A percentile compares a stretch with the other conserved stretches of the same genome.
Evolutionary conservation across 2,329 filamentous ascomycete genomes (phyloP).

Genomic region (Raffaelea albimanens): DNA sequence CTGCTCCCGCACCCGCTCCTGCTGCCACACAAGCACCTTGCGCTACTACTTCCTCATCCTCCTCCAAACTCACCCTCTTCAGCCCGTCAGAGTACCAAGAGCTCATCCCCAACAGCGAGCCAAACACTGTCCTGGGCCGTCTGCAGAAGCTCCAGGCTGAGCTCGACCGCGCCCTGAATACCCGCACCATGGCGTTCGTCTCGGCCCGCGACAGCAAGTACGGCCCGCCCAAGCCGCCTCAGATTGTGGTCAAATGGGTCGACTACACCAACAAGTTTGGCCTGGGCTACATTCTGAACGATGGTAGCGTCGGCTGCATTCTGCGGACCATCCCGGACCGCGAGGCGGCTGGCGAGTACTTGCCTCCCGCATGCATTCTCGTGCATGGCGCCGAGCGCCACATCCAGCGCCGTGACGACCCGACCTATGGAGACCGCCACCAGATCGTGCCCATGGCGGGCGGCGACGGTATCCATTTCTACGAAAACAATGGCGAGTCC

Average conservation of each 20-base stretch:
- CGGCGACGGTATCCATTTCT: slow-evolving; percentile 52
- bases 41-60: slow-evolving; percentile 14
- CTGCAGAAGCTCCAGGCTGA: slow-evolving; percentile 49
- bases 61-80: slow-evolving; percentile 39
- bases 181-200: slow-evolving; percentile 52
- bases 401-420: slow-evolving; percentile 51
- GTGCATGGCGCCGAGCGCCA: slow-evolving; percentile 64
- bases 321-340: slow-evolving; percentile 38
- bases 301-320: slow-evolving; percentile 70
- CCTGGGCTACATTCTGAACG: slow-evolving; percentile 73
- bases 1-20: too few relatives aligned
- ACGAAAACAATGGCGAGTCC: slow-evolving; percentile 57
- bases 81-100: slow-evolving; percentile 42
- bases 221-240: slow-evolving; percentile 50
- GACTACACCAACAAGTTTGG: slow-evolving; percentile 85
- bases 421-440: slow-evolving; percentile 43
- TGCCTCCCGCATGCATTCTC: slow-evolving; percentile 63
- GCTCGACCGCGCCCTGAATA: slow-evolving; percentile 53
- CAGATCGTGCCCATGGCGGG: slow-evolving; percentile 54
- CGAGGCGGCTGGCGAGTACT: slow-evolving; percentile 38
- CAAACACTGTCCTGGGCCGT: slow-evolving; percentile 47
- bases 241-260: slow-evolving; percentile 71
- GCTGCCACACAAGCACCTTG: too few relatives aligned
- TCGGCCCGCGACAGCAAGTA: slow-evolving; percentile 40
- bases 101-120: slow-evolving; percentile 41